Percentiles rank a stretch among this genome's conserved stretches.
Evolutionary conservation across 2,329 filamentous ascomycete genomes (phyloP).

Genomic region (Cercospora beticola): DNA sequence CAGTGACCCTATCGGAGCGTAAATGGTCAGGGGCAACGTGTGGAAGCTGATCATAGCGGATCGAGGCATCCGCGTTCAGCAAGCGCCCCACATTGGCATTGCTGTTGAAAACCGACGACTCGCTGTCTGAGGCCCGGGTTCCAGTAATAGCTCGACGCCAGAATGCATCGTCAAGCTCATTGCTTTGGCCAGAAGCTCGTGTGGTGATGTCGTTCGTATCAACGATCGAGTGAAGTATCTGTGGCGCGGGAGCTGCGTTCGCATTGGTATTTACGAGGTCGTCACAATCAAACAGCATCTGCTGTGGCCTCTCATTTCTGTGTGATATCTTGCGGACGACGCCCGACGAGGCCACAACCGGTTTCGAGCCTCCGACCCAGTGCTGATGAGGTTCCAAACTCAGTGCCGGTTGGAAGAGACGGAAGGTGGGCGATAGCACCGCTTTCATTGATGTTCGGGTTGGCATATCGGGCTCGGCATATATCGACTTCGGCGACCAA

Average conservation of each 20-base stretch:
- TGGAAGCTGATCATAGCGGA: background rate
- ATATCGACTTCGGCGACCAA: background rate
- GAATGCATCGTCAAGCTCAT: background rate
- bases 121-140: background rate
- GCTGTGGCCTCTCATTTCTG: background rate
- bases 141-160: background rate
- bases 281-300: background rate
- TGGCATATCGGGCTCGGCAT: conserved; percentile 22
- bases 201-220: background rate
- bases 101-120: background rate
- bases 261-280: background rate
- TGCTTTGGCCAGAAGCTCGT: background rate
- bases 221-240: background rate
- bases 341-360: background rate
- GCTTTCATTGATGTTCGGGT: conserved; percentile 12
- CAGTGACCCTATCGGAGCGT: background rate
- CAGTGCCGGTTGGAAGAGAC: conserved; percentile 14
- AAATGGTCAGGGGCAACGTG: background rate
- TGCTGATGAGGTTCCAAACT: background rate
- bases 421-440: conserved; percentile 26
- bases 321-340: background rate
- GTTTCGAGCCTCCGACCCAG: background rate
- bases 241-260: background rate
- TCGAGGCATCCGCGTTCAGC: background rate
- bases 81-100: background rate